phyloP scores from a whole-genome alignment of 2,329 filamentous ascomycete genomes.

The Albifimbria verrucaria region DNA sequence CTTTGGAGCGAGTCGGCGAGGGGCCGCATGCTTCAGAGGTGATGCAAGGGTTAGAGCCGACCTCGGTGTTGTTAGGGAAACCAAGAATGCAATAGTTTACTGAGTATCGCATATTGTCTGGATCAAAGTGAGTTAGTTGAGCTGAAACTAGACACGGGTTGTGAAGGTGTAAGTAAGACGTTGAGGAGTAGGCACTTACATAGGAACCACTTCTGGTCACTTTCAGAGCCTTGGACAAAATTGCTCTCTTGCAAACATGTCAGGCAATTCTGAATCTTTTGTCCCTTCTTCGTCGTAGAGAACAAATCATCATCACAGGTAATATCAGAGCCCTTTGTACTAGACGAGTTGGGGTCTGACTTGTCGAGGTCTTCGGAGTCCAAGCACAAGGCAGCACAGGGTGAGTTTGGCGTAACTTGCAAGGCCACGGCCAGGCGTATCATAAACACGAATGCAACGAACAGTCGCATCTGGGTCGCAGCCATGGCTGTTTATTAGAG shows the following conservation, averaged over 20 bases:
- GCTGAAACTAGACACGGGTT: not conserved
- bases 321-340: slow-evolving; percentile 42
- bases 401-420: slow-evolving; percentile 52
- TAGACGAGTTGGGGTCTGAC: slow-evolving; percentile 45
- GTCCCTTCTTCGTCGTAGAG: slow-evolving; percentile 31
- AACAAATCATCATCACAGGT: slow-evolving; percentile 45
- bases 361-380: slow-evolving; percentile 37
- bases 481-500: not conserved
- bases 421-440: slow-evolving; percentile 33
- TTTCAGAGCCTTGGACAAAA: slow-evolving; percentile 44
- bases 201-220: slow-evolving; percentile 53
- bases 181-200: slow-evolving; percentile 37
- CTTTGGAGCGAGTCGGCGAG: slow-evolving; percentile 38
- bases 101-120: slow-evolving; percentile 53
- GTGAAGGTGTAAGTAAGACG: too few relatives aligned
- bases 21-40: slow-evolving; percentile 49
- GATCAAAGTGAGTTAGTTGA: slow-evolving; percentile 3
- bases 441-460: slow-evolving; percentile 5
- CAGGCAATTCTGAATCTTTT: slow-evolving; percentile 48
- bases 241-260: slow-evolving; percentile 51
- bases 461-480: slow-evolving; percentile 1
- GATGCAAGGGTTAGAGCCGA: slow-evolving; percentile 45
- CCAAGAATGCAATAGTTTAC: slow-evolving; percentile 52
- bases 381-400: slow-evolving; percentile 48
- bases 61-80: slow-evolving; percentile 43